These are phyloP conservation scores for Kwoniella dejecticola DNA, from an alignment of 768 basidiomycete genomes.

Conservation along the genomic window DNA sequence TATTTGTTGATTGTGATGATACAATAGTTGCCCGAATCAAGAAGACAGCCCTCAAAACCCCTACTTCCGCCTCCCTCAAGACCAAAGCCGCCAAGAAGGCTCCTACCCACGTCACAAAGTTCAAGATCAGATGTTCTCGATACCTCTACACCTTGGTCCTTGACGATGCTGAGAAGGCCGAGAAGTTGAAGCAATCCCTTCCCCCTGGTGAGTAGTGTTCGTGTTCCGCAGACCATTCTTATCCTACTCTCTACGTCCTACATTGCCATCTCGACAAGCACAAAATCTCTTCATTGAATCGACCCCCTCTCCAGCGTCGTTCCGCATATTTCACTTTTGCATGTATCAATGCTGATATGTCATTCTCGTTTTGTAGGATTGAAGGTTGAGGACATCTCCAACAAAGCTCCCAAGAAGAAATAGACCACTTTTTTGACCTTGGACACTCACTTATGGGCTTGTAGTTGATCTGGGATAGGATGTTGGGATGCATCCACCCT, in stretches of 20 bases:
- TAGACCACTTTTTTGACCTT: slow-evolving; percentile 27
- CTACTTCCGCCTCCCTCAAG: slow-evolving; percentile 45
- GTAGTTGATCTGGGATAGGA: slow-evolving; percentile 1
- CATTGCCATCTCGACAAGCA: too few species aligned
- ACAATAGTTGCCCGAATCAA: slow-evolving; percentile 94
- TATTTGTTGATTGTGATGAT: neutral
- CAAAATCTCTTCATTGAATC: too few species aligned
- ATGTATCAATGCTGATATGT: too few species aligned
- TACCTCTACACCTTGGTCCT: slow-evolving; percentile 85
- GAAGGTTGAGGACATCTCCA: slow-evolving; percentile 53
- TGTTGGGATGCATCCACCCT: slow-evolving; percentile 28
- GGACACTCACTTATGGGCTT: neutral
- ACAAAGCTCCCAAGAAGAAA: slow-evolving; percentile 54
- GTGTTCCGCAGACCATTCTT: too few species aligned
- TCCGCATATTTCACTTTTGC: too few species aligned
- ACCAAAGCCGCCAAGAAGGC: slow-evolving; percentile 45
- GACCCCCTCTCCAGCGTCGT: too few species aligned
- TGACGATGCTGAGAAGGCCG: slow-evolving; percentile 96
- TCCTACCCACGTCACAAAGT: slow-evolving; percentile 68
- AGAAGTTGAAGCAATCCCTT: slow-evolving; percentile 91
- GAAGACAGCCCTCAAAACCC: slow-evolving; percentile 63
- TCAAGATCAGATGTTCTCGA: slow-evolving; percentile 96
- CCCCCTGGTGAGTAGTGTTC: slow-evolving; percentile 76
- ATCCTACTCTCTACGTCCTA: too few species aligned
- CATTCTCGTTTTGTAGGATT: too few species aligned